Evolutionary conservation across 768 basidiomycete genomes (phyloP).

Genomic region (Trametes elegans): DNA sequence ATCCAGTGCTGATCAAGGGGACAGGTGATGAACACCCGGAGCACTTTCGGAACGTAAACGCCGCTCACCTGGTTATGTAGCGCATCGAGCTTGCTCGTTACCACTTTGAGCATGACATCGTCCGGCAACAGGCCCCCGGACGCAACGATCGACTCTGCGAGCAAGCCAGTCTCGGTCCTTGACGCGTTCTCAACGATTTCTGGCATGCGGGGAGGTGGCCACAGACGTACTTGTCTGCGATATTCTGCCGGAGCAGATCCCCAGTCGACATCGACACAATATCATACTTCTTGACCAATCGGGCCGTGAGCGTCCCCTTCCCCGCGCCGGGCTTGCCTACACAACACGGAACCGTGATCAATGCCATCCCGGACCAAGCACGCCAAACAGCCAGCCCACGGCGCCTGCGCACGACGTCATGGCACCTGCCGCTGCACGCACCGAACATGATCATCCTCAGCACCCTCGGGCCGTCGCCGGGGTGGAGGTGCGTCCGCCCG

Average conservation of each 20-base stretch:
- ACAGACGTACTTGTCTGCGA: conserved; percentile 53
- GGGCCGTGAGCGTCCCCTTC: conserved; percentile 79
- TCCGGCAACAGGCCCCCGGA: conserved; percentile 76
- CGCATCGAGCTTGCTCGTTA: conserved; percentile 66
- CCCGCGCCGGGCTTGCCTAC: conserved; percentile 72
- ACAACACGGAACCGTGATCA: background rate
- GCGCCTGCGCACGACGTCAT: background rate
- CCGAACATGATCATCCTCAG: conserved; percentile 72
- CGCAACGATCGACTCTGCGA: conserved; percentile 79
- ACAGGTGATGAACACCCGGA: background rate
- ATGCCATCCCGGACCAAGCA: background rate
- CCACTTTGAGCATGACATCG: conserved; percentile 74
- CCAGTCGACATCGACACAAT: conserved; percentile 78
- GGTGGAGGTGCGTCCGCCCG: background rate
- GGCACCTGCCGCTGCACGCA: background rate
- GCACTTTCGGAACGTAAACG: background rate
- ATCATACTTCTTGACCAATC: conserved; percentile 79
- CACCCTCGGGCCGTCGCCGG: conserved; percentile 18
- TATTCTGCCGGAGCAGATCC: conserved; percentile 83
- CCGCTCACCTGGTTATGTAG: conserved; percentile 60
- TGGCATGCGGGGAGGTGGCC: background rate
- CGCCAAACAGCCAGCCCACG: background rate
- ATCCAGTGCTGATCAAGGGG: conserved; percentile 74
- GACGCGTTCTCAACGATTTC: background rate
- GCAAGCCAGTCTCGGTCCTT: conserved; percentile 67